Evolutionary conservation across 805 yeast genomes (phyloP).

Genomic region (Wickerhamia fluorescens): DNA sequence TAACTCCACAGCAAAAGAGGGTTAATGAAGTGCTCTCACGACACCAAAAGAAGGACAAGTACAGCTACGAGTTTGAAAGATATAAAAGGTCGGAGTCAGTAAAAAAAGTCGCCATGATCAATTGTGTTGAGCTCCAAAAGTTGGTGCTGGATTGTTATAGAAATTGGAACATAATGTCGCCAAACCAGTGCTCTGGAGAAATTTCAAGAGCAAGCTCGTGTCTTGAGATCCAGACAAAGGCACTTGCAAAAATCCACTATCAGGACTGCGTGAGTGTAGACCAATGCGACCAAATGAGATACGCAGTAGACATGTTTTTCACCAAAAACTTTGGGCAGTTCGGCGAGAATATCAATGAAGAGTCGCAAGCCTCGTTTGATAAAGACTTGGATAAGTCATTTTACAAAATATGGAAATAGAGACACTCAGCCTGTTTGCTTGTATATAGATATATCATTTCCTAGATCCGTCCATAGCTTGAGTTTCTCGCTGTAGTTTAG

Average conservation of each 20-base stretch:
- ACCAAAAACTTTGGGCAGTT: conserved; percentile 30
- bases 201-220: conserved; percentile 22
- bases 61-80: conserved; percentile 20
- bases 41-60: conserved; percentile 9
- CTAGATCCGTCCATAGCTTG: conserved; percentile 41
- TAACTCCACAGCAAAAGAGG: conserved; percentile 18
- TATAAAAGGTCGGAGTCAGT: conserved; percentile 23
- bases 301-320: conserved; percentile 28
- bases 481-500: conserved; percentile 40
- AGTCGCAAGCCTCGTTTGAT: conserved; percentile 18
- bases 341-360: conserved; percentile 25
- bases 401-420: conserved; percentile 24
- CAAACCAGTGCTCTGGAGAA: conserved; percentile 24
- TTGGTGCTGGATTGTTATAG: conserved; percentile 30
- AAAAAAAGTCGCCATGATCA: conserved; percentile 21
- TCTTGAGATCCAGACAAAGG: conserved; percentile 27
- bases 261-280: conserved; percentile 26
- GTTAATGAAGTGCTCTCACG: conserved; percentile 20
- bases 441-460: conserved; percentile 11
- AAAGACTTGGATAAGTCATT: conserved; percentile 25
- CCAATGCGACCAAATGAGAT: conserved; percentile 33
- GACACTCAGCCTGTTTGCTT: not conserved
- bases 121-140: conserved; percentile 35
- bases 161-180: conserved; percentile 21
- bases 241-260: conserved; percentile 27